Conservation (phyloP, 257 asterid species). For the Solanum commersonii region DNA sequence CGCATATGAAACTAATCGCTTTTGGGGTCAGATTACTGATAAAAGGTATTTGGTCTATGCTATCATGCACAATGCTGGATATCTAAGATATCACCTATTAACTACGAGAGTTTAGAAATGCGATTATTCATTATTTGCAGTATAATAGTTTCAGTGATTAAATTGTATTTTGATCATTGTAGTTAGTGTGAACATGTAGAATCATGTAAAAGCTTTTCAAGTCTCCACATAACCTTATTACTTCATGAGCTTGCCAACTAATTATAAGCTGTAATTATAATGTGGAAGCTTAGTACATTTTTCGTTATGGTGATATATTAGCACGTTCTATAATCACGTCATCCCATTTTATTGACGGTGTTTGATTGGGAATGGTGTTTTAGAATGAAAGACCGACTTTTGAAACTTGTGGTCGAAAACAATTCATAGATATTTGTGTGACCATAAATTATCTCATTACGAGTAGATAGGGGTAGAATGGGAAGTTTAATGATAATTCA, state of each 20-base stretch:
- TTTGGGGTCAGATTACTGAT: constrained; percentile 87
- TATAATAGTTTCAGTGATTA: not conserved
- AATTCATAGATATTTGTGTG: not conserved
- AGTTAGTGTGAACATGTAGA: not conserved
- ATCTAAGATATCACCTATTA: not conserved
- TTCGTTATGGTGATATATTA: not conserved
- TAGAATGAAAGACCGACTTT: not conserved
- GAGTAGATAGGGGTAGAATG: not conserved
- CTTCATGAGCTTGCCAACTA: not conserved
- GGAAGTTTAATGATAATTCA: not conserved
- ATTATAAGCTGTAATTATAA: not conserved
- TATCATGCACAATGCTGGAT: not conserved
- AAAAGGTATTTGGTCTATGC: constrained; percentile 49
- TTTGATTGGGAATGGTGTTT: not conserved
- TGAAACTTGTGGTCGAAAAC: not conserved
- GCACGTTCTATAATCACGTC: not conserved
- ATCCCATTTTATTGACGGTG: not conserved
- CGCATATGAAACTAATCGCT: constrained; percentile 66
- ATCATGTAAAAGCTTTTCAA: not conserved
- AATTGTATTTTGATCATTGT: not conserved
- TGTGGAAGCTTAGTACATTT: not conserved
- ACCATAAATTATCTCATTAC: not conserved
- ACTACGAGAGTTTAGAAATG: not conserved
- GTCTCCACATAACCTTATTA: not conserved
- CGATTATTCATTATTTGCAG: not conserved